Evolutionary conservation across 192 early-diverging fungal genomes (phyloP), one percentile per base, ranked within the genome.

Genomic region (Entomortierella beljakovae): DNA sequence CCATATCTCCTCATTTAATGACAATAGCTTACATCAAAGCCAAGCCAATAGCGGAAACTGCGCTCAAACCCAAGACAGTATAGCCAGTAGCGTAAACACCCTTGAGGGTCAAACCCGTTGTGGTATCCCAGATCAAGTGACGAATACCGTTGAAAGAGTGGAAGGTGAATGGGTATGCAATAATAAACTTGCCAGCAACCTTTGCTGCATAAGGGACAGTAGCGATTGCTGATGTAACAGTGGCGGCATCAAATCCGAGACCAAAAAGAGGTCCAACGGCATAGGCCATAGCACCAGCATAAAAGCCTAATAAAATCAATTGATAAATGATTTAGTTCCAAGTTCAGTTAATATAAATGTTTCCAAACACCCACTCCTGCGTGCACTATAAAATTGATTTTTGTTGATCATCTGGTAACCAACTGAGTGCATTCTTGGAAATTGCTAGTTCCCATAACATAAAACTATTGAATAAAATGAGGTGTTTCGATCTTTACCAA

Each of bases 91-190:
- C 82, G 80, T 93, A 92, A 13, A 98, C 97, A 34, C 88, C 92
- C 84, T 93, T 86, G 61, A 95, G 76, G 59, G 82, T 91, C 61
- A 98, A 84, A 22, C 61, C 71, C 64, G 75, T 79, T 18, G 88
- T 87, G 63, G 90, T 90, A 77, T 98, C 97, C 97, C 97, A 98
- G 54, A 87, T 85, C 92, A 97, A 88, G 85, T 98, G 97, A 63
- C 97, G 88, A 48, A 96, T 62, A 51, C 95, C 95, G 83, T 93
- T 95, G 72, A 94, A 88, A 32, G 85, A 81, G 83, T 98, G 95
- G 90, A 86, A 98, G 58, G 90, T 87, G 68, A 94, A 87, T 22
- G 93, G 90, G 51, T 82, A 61, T 40, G 93, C 89, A 61, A 97
- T 32, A 38, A 89, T 69, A 37, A 86, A 71, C 88, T 98, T 98